A percentile compares a stretch with the other conserved stretches of the same genome.
phyloP scores from a whole-genome alignment of 2,329 filamentous ascomycete genomes.

The Pseudogymnoascus sp. region DNA sequence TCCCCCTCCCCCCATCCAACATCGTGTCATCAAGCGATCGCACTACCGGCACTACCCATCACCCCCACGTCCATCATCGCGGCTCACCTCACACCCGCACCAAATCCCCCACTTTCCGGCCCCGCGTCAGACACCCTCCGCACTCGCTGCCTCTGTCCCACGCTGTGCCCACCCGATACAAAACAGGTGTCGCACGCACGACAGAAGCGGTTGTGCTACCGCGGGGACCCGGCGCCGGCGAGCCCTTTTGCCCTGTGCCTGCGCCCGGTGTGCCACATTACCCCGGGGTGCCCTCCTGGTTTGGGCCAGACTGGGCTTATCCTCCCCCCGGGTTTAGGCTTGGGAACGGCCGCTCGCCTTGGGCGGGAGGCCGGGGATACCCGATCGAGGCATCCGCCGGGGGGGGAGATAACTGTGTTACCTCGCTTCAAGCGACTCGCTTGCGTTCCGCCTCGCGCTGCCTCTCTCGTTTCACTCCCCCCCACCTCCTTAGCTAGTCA shows the following conservation, averaged over 20 bases:
- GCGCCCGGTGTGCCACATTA: background rate
- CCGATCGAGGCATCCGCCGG: background rate
- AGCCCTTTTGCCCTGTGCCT: background rate
- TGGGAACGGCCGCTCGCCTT: background rate
- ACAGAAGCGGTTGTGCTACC: background rate
- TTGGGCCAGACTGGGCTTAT: background rate
- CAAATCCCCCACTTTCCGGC: background rate
- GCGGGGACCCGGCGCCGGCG: background rate
- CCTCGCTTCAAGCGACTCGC: background rate
- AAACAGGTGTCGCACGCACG: background rate
- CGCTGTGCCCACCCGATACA: background rate
- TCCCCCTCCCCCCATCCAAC: background rate
- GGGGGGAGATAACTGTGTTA: background rate
- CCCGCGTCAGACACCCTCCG: background rate
- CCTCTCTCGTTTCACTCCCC: background rate
- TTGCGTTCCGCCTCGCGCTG: background rate
- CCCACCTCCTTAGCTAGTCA: background rate
- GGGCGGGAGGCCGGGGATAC: background rate
- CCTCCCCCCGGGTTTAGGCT: background rate
- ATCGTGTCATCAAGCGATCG: background rate
- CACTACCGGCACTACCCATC: background rate
- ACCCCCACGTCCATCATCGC: background rate
- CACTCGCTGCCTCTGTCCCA: background rate
- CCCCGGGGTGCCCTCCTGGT: background rate
- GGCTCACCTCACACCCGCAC: background rate